Evolutionary conservation across 176 grass and related monocot species (phyloP).

Genomic region (Musa troglodytarum): DNA sequence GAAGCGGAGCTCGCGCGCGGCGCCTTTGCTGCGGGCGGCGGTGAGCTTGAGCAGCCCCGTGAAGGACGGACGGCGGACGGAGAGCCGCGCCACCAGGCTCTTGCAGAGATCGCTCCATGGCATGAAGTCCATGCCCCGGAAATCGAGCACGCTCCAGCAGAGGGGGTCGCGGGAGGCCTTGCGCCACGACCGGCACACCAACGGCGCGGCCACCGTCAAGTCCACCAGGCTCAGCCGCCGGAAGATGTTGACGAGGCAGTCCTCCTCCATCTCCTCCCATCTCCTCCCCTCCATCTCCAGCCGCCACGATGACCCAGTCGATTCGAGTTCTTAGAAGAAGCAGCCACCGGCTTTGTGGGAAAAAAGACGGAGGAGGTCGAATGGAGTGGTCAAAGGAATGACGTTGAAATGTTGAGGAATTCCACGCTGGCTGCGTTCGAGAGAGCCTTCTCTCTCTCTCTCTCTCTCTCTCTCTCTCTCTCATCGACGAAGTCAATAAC

Average conservation of each 20-base stretch:
- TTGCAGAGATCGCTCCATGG: not conserved
- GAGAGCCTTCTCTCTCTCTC: too few relatives aligned
- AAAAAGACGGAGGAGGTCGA: too few relatives aligned
- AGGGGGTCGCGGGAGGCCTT: not conserved
- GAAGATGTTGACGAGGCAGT: constrained; percentile 2
- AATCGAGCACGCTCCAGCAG: not conserved
- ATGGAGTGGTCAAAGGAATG: too few relatives aligned
- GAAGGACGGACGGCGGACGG: not conserved
- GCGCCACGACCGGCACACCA: not conserved
- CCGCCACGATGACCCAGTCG: too few relatives aligned
- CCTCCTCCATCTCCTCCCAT: constrained; percentile 2
- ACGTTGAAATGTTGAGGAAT: too few relatives aligned
- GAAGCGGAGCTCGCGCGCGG: not conserved
- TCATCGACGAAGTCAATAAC: too few relatives aligned
- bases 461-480: too few relatives aligned
- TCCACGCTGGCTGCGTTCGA: too few relatives aligned
- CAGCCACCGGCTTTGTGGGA: too few relatives aligned
- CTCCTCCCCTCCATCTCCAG: not conserved
- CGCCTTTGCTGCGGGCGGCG: not conserved
- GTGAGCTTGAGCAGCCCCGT: not conserved
- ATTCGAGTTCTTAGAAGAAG: too few relatives aligned
- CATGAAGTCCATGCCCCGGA: not conserved
- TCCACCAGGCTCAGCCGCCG: not conserved
- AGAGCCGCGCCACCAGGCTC: not conserved
- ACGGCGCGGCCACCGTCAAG: not conserved